Percentiles rank a stretch among this genome's conserved stretches.
Evolutionary conservation across 306 rosid genomes (phyloP).

Genomic region (Acmispon strigosus): DNA sequence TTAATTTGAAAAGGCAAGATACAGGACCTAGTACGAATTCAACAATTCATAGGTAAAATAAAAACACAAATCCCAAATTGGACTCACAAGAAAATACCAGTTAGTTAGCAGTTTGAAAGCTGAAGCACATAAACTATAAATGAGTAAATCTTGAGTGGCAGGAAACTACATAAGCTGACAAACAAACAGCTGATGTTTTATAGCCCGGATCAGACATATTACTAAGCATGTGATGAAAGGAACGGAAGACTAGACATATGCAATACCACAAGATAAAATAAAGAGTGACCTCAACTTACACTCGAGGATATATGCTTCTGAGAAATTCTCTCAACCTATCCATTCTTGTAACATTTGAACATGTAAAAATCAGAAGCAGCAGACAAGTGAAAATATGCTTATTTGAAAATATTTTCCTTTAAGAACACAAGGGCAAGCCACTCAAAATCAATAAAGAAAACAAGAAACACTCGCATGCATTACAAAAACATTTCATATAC

Average conservation of each 20-base stretch:
- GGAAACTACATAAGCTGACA: neutral
- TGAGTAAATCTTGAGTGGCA: neutral
- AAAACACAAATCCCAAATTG: neutral
- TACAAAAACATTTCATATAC: neutral
- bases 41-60: neutral
- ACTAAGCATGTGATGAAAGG: constrained; percentile 1
- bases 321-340: neutral
- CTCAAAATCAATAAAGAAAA: neutral
- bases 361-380: neutral
- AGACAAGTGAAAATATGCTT: too few species aligned
- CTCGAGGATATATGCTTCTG: neutral
- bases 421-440: neutral
- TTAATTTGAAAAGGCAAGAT: too few species aligned
- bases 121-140: neutral
- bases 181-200: neutral
- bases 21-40: neutral
- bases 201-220: constrained; percentile 1
- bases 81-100: neutral
- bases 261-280: neutral
- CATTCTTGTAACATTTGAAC: neutral
- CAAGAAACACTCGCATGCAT: neutral
- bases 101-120: neutral
- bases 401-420: neutral
- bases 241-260: neutral
- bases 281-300: neutral